Evolutionary conservation across 2,329 filamentous ascomycete genomes (phyloP), one percentile per base, ranked within the genome.

Genomic region (Sporothrix sp.): DNA sequence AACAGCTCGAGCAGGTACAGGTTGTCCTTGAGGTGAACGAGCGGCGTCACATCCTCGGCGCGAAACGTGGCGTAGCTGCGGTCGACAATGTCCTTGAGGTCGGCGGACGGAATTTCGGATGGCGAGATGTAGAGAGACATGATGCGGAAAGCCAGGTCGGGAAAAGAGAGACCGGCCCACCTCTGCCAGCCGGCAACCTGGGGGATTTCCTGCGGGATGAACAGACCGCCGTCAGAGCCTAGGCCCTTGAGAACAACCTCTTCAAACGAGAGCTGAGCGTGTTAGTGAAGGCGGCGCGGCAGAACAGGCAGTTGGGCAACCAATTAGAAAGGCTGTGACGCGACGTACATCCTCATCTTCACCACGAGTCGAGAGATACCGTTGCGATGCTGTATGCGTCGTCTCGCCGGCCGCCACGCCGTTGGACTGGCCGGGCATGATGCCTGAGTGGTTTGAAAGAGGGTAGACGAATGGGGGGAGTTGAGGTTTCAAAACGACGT

Each of bases 1-100:
- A 97, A 98, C 38, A 98, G 78, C 68, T 98, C 93, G 30, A 98
- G 79, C 51, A 96, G 73, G 64, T 95, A 82, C 37, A 96, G 73
- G 64, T 91, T 85, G 62, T 91, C 78, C 53, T 57, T 54, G 48
- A 96, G 74, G n/a, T 85, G 80, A 38, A 87, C 77, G 23, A 93
- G 69, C 0, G 93, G 93, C 0, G 87, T 89, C 37, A 87, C 81
- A 50, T 94, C 81, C 37, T 81, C 70, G 30, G 80, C 75, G 58
- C 90, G 85, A 73, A 98, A 98, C 8, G 89, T 95, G 18, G 85
- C 79, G 66, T 98, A 98, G 61, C 85, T 93, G 60, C 82, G 79
- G 58, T 82, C 72, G 65, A 97, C 86, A 63, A 98, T 89, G 56
- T 76, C 79, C 66, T 85, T 87, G 35, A 98, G 77, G 61, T 95